Base-by-base conservation (phyloP, 148 eudicot species). In the Amaranthus cruentus region DNA sequence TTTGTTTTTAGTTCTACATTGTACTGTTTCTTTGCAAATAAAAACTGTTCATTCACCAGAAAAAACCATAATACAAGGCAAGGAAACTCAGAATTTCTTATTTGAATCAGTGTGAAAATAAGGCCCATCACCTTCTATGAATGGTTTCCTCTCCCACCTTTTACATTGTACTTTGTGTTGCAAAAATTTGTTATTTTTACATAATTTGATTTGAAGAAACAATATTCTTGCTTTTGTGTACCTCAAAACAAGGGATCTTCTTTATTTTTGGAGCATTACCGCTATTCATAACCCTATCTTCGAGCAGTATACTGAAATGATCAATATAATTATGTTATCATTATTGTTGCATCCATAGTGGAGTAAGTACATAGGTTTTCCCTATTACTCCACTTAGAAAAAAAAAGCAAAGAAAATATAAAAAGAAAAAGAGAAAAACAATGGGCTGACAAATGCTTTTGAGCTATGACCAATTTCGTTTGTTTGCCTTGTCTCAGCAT, bases 171-270 rank as follows among this genome's bases (percentile, higher is more conserved):
- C 13, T 18, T 59, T 59, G 38, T 6, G 63, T 11, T 60, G 14
- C 12, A n/a, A 12, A 60, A 60, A 60, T 60, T 60, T 60, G 63
- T 60, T 44, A 60, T 11, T 11, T 64, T 64, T 18, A 46, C 2
- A 47, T 13, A 47, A n/a, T n/a, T n/a, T n/a, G n/a, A 46, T 44
- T 65, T 28, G 38, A n/a, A 47, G 48, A 4, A 28, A 4, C 42
- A 42, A 38, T 11, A 47, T 66, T 49, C 13, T 2, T 0, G 38
- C 38, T 55, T 42, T 48, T 66, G 55, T 55, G 43, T 18, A 9
- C 72, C 71, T 18, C 62, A 57, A 75, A 75, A 75, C 77, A 66
- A 75, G 77, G 57, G 18, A 47, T 28, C 28, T 48, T 55, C 13
- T 15, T 43, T 4, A 58, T 28, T 52, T 62, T 53, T 51, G 58